Percentiles rank a stretch among this genome's conserved stretches.
These are phyloP conservation scores for Claviceps maximensis DNA, from an alignment of 2,329 filamentous ascomycete species.

Conservation along the genomic window DNA sequence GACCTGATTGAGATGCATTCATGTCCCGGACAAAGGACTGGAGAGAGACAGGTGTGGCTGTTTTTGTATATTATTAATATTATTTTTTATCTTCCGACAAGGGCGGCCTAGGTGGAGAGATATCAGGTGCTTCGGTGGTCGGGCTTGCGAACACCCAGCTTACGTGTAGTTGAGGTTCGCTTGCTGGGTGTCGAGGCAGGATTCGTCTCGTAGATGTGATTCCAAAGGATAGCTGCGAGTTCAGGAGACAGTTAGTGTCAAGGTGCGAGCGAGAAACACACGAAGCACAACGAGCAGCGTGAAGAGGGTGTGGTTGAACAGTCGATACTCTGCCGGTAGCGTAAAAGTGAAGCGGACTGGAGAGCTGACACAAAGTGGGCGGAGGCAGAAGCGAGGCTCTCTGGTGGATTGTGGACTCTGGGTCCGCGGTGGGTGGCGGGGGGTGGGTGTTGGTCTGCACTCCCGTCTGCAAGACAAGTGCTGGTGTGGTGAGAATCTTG, in stretches of 20 bases:
- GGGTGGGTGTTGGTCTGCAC: neutral
- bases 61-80: neutral
- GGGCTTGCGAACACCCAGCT: neutral
- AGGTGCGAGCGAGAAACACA: neutral
- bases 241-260: neutral
- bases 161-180: neutral
- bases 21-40: slow-evolving; percentile 17
- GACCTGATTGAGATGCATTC: slow-evolving; percentile 13
- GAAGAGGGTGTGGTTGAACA: neutral
- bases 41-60: neutral
- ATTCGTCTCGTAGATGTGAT: neutral
- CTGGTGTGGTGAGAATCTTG: neutral
- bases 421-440: neutral
- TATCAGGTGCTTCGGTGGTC: neutral
- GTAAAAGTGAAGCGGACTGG: neutral
- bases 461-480: no score
- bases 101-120: neutral
- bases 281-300: neutral
- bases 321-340: neutral
- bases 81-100: neutral
- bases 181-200: neutral
- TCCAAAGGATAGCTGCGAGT: neutral
- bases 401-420: neutral
- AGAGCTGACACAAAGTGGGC: neutral
- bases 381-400: neutral